phyloP scores from a whole-genome alignment of 225 moss, liverwort and hornwort genomes.

The Physcomitrellopsis africana region DNA sequence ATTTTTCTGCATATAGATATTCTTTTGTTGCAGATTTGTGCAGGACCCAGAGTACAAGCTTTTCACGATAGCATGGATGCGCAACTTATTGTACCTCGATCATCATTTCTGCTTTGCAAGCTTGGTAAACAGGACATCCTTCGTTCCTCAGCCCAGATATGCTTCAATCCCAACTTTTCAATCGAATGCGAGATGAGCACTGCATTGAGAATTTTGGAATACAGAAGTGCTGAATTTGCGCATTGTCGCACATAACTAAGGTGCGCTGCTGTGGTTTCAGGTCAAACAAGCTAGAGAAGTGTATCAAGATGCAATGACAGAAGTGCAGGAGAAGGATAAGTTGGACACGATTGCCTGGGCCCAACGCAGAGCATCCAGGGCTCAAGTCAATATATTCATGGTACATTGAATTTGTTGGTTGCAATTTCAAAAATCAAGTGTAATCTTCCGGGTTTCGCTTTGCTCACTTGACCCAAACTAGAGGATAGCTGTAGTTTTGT shows the following conservation, averaged over 20 bases:
- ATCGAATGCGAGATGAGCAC: background rate
- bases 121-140: constrained; percentile 47
- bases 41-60: constrained; percentile 85
- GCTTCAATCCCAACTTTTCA: background rate
- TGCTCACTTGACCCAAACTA: background rate
- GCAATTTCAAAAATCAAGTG: background rate
- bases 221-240: background rate
- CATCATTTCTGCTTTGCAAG: constrained; percentile 81
- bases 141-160: background rate
- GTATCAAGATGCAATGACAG: constrained; percentile 87
- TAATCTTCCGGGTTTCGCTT: background rate
- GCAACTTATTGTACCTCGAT: constrained; percentile 80
- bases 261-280: constrained; percentile 42
- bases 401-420: constrained; percentile 36
- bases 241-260: constrained; percentile 2
- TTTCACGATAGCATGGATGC: constrained; percentile 80
- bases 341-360: constrained; percentile 69
- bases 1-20: constrained; percentile 23
- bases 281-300: constrained; percentile 72
- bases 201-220: constrained; percentile 13
- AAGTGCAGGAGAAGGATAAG: constrained; percentile 64
- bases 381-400: constrained; percentile 53
- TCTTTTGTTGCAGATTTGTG: constrained; percentile 32
- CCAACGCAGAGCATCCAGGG: constrained; percentile 47
- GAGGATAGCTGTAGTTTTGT: background rate